Percentiles rank a stretch among this genome's conserved stretches.
Evolutionary conservation across 2,329 filamentous ascomycete genomes (phyloP).

Genomic region (Plectosphaerella sp.): DNA sequence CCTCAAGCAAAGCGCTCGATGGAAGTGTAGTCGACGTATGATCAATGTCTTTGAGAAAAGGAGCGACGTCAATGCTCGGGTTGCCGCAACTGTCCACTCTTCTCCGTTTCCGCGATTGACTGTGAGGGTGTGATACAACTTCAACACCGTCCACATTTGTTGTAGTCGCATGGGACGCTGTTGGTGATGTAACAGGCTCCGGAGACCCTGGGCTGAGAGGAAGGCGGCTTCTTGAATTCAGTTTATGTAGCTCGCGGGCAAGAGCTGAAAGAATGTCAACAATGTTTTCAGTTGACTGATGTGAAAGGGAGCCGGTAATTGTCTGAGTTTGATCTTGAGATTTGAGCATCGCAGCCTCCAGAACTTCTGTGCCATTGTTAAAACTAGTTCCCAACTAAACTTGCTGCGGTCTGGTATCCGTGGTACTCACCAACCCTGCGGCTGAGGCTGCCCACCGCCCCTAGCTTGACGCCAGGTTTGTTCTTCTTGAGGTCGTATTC

Average conservation of each 20-base stretch:
- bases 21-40: constrained; percentile 19
- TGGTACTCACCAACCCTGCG: constrained; percentile 14
- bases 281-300: constrained; percentile 4
- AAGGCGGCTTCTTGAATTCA: constrained; percentile 2
- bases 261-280: constrained; percentile 13
- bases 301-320: background rate
- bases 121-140: constrained; percentile 5
- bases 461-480: constrained; percentile 17
- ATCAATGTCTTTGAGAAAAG: constrained; percentile 15
- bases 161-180: constrained; percentile 4
- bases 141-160: constrained; percentile 2
- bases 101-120: constrained; percentile 11
- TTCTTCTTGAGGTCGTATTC: constrained; percentile 18
- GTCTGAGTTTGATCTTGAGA: background rate
- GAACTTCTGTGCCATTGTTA: constrained; percentile 3
- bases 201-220: constrained; percentile 1
- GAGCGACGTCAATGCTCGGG: constrained; percentile 13
- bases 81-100: constrained; percentile 18
- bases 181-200: constrained; percentile 4
- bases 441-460: constrained; percentile 15
- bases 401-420: background rate
- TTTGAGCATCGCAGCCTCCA: constrained; percentile 10
- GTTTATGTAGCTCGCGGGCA: constrained; percentile 14
- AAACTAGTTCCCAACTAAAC: background rate
- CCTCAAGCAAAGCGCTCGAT: constrained; percentile 10